Evolutionary conservation across 2,329 filamentous ascomycete species (phyloP), one percentile per base, ranked within the genome.

Genomic region (Camillea tinctor): DNA sequence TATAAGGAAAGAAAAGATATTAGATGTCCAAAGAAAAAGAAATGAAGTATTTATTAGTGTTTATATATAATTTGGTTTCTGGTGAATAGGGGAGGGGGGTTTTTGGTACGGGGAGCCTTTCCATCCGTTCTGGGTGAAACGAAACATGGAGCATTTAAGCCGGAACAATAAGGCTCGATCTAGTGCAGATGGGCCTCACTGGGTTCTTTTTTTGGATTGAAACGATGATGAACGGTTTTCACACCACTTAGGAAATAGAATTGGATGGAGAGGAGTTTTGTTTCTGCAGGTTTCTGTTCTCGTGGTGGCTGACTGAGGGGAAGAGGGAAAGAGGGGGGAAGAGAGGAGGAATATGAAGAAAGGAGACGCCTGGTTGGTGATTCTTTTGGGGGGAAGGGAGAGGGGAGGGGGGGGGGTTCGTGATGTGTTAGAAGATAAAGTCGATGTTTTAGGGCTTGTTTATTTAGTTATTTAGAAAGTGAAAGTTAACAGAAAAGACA

Each of bases 1-100:
- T 58, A 56, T 68, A 53, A 59, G 26, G 51, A 23, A 21, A 17
- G 55, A 67, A 53, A 58, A 36, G 51, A 23, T 22, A 17, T 24
- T 11, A 19, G 4, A 52, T 52, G 54, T 17, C 22, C 40, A 22
- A 22, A 23, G n/a, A 24, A 52, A 19, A 52, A 8, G 8, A 52
- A 19, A 17, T 19, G n/a, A 52, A 44, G 36, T 44, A 44, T 44
- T 44, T 44, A 44, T 44, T 44, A 44, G 36, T 44, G 36, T 44
- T 11, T 44, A 44, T 44, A 44, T n/a, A 44, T 44, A 44, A 44
- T 44, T 44, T 44, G 36, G 36, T 30, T 26, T 30, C 26, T 4
- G 26, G 26, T 7, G 26, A 30, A 30, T 9, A 7, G 26, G 26
- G 26, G 26, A 30, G 26, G 26, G 26, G 7, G 13, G 8, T 30